Evolutionary conservation across 768 basidiomycete genomes (phyloP), one percentile per base, ranked within the genome.

Genomic region (Phanerochaete carnosa): DNA sequence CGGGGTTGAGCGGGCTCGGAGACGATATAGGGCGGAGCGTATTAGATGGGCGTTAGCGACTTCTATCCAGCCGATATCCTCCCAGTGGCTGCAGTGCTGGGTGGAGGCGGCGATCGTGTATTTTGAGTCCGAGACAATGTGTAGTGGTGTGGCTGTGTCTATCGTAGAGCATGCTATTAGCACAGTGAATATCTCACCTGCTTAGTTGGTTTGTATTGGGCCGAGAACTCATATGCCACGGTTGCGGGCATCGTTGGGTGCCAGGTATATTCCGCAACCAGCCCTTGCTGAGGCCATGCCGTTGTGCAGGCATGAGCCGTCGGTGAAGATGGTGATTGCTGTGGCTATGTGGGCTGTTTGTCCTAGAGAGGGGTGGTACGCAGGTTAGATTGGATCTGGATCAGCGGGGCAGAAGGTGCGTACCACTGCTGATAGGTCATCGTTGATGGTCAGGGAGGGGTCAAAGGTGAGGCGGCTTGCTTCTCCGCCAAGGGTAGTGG

Each of bases 81-180:
- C 46, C 65, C 61, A 59, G 25, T 33, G 29, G 12, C 7, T 19
- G 2, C 66, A 50, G 33, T 71, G 37, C 28, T 59, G 62, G 0
- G 69, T 74, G 0, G 73, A 23, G 0, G 52, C 67, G 8, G 72
- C 62, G 8, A 72, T 64, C 0, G 55, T 55, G 26, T 70, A 60
- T 60, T 57, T 55, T 0, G 70, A 73, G 65, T 75, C 69, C 4
- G 51, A 69, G 6, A 60, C 46, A 1, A 72, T 68, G 1, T 51
- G 9, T 1, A 73, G 45, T 1, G 45, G 28, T 0, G 16, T 8
- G 46, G 35, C 12, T 46, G 46, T 6, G 51, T 22, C 28, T 9
- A 15, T 11, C 22, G 15, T 32, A 22, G 23, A 12, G 22, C 29
- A 12, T 30, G 51, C 13, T n/a, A n/a, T n/a, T n/a, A n/a, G n/a